Conservation (phyloP, 2,329 filamentous ascomycete genomes). For the Fusarium sp. region DNA sequence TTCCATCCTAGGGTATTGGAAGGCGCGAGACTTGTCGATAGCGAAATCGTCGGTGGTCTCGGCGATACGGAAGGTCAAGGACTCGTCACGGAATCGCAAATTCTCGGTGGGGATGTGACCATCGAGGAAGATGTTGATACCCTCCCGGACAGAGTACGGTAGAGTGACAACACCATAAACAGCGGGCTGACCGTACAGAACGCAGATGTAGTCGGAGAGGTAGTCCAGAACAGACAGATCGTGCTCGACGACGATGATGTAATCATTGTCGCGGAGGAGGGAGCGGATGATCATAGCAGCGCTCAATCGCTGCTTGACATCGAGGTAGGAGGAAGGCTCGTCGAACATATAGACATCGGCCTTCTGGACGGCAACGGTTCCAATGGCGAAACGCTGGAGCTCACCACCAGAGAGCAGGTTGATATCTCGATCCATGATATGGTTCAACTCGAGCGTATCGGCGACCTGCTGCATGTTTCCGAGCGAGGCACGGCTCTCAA, state of each 20-base stretch:
- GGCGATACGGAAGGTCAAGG: constrained; percentile 91
- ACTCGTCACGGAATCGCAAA: constrained; percentile 96
- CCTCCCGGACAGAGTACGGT: constrained; percentile 94
- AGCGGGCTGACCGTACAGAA: constrained; percentile 93
- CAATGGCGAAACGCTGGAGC: constrained; percentile 97
- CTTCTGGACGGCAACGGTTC: constrained; percentile 92
- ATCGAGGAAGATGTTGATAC: constrained; percentile 99
- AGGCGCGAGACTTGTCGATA: constrained; percentile 83
- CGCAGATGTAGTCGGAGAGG: constrained; percentile 97
- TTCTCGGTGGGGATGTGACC: constrained; percentile 99
- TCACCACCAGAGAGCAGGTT: constrained; percentile 94
- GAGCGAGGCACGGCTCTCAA: constrained; percentile 79
- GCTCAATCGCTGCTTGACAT: constrained; percentile 98
- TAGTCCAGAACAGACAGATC: constrained; percentile 98
- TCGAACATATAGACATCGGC: constrained; percentile 99
- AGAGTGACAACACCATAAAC: constrained; percentile 98
- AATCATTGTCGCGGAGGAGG: constrained; percentile 86
- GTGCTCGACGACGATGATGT: constrained; percentile 99
- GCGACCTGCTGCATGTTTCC: constrained; percentile 84
- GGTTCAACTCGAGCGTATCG: constrained; percentile 83
- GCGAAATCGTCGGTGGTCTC: constrained; percentile 91
- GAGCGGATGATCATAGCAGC: constrained; percentile 93
- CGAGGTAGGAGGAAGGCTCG: constrained; percentile 97
- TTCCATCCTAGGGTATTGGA: constrained; percentile 88
- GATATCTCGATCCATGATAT: constrained; percentile 93